Conservation (phyloP, 192 early-diverging fungal genomes). For the Dissophora ornata region DNA sequence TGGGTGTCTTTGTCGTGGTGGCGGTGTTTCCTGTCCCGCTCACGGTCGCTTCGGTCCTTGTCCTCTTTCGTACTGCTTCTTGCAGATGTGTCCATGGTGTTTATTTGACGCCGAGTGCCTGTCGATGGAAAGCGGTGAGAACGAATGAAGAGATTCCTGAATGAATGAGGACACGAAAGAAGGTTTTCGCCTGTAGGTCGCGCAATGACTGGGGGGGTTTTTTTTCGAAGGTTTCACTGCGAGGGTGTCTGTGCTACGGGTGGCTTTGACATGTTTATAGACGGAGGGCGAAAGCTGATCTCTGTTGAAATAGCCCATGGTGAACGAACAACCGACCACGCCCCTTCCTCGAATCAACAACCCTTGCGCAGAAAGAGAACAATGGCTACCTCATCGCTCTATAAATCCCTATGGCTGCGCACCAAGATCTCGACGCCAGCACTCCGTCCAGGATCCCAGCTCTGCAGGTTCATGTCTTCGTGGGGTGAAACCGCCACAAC, state of each 20-base stretch:
- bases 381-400: constrained; percentile 3
- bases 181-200: too few species aligned
- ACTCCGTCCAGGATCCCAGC: background rate
- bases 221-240: too few species aligned
- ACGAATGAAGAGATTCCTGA: too few species aligned
- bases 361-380: too few species aligned
- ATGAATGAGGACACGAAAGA: too few species aligned
- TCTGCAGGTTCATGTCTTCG: constrained; percentile 5
- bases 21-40: constrained; percentile 19
- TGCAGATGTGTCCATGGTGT: constrained; percentile 36
- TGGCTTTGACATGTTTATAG: constrained; percentile 17
- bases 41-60: constrained; percentile 14
- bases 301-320: too few species aligned
- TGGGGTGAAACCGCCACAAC: background rate
- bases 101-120: too few species aligned
- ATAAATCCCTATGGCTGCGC: background rate
- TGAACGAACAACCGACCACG: too few species aligned
- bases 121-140: background rate
- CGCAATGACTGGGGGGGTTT: too few species aligned
- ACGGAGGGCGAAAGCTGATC: background rate
- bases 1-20: constrained; percentile 15
- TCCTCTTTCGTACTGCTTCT: constrained; percentile 21
- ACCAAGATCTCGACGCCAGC: background rate
- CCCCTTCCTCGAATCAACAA: too few species aligned
- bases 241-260: background rate